Base-by-base conservation (phyloP, 2,329 filamentous ascomycete genomes). In the Colletotrichum sansevieriae region DNA sequence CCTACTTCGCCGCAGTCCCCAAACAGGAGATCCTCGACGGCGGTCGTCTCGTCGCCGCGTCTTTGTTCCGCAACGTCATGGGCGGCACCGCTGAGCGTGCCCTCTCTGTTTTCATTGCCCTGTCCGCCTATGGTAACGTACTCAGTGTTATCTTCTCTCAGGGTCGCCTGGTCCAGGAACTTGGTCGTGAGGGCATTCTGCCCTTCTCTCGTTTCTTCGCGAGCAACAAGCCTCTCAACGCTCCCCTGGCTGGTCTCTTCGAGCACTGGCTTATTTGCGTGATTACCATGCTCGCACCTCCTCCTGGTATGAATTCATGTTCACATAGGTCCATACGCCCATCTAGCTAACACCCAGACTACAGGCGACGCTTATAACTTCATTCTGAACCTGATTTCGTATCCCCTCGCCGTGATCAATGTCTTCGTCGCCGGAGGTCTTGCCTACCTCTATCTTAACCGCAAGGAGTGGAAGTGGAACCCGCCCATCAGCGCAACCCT, bases 141-240 rank as follows among this genome's bases (percentile, higher is more conserved):
- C 81, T 92, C 54, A 87, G 84, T 65, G 88, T 91, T 70, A 91
- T 91, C 70, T 92, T 92, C 78, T 89, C 89, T 0, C 89, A 91
- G 76, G 88, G 89, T 7, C 85, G 90, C 61, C 80, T 91, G 5
- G 89, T 90, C 0, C 90, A 90, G 76, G 89, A 91, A 75, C 84
- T 91, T 15, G 89, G 88, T 4, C 86, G 88, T 11, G 89, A 91
- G 77, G 89, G 89, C 33, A 83, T 91, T n/a, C 78, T 92, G 2
- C 90, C 90, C 0, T 89, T 87, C 65, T 89, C 88, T 0, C 79
- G 82, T 1, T 80, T 91, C 72, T 91, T 87, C 83, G 88, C 89
- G 12, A 88, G 86, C 76, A 91, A 89, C 77, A 83, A 85, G 52
- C 89, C 89, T 0, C 88, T 90, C 75, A 89, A 89, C 73, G 88